Evolutionary conservation across 2,329 filamentous ascomycete species (phyloP).

Genomic region (Dactylellina drechsleri): DNA sequence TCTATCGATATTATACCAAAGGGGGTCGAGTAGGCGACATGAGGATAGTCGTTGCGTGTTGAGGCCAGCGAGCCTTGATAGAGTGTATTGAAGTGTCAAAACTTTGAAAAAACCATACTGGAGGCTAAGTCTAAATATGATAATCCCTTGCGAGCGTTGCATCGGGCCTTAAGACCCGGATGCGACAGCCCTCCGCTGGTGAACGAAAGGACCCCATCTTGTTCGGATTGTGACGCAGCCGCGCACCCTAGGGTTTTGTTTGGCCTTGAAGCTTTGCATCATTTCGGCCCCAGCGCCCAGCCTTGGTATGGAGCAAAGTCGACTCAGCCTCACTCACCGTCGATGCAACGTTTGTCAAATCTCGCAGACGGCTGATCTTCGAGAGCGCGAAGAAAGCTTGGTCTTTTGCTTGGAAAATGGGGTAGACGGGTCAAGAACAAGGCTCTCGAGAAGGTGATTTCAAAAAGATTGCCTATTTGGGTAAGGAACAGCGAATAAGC

Average conservation of each 20-base stretch:
- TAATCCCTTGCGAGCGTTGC: constrained; percentile 34
- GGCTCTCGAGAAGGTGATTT: constrained; percentile 6
- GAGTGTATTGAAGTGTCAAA: constrained; percentile 15
- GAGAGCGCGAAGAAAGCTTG: neutral
- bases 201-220: constrained; percentile 15
- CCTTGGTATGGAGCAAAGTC: constrained; percentile 11
- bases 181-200: constrained; percentile 28
- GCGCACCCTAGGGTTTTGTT: constrained; percentile 6
- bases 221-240: constrained; percentile 39
- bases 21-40: constrained; percentile 37
- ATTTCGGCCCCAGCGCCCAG: constrained; percentile 11
- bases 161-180: constrained; percentile 26
- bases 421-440: neutral
- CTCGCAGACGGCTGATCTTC: constrained; percentile 6
- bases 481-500: neutral
- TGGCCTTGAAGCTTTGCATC: constrained; percentile 33
- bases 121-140: constrained; percentile 49
- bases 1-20: constrained; percentile 41
- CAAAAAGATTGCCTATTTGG: neutral
- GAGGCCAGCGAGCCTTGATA: constrained; percentile 46
- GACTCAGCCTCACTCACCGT: constrained; percentile 7
- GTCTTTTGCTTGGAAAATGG: neutral
- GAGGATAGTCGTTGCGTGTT: constrained; percentile 46
- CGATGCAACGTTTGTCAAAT: constrained; percentile 20
- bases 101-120: constrained; percentile 6